Evolutionary conservation across 352 stramenopile species (phyloP).

Genomic region (Phytophthora syringae): DNA sequence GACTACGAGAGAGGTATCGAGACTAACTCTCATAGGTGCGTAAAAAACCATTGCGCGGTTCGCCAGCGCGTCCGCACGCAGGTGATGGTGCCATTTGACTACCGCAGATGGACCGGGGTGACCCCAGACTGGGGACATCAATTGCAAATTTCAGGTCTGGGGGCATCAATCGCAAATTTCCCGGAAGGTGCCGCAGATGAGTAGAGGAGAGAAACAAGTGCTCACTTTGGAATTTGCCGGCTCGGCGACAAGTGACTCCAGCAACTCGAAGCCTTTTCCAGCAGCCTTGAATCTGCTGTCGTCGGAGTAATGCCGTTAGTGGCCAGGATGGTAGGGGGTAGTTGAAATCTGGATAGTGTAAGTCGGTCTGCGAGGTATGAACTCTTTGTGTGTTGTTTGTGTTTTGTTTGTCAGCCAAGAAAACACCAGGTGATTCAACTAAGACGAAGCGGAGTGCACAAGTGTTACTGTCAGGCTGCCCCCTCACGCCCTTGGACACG

Average conservation of each 20-base stretch:
- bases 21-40: too few species aligned
- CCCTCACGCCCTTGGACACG: conserved; percentile 19
- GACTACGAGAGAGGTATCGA: too few species aligned
- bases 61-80: too few species aligned
- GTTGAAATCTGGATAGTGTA: not conserved
- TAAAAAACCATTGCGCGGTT: too few species aligned
- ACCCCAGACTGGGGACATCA: too few species aligned
- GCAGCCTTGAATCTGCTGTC: conserved; percentile 1
- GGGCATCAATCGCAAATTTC: conserved; percentile 5
- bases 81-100: too few species aligned
- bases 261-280: too few species aligned
- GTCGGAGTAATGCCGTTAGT: conserved; percentile 2
- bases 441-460: conserved; percentile 51
- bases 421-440: conserved; percentile 57
- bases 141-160: conserved; percentile 14
- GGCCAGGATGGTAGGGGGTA: conserved; percentile 3
- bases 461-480: conserved; percentile 55
- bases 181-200: not conserved
- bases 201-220: not conserved
- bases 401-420: conserved; percentile 19
- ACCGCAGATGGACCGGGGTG: too few species aligned
- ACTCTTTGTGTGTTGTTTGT: not conserved
- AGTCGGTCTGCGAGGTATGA: not conserved
- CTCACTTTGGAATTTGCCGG: conserved; percentile 16
- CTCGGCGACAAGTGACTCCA: conserved; percentile 14